phyloP scores from a whole-genome alignment of 108 stramenopile species.

The Fragilaria radians region DNA sequence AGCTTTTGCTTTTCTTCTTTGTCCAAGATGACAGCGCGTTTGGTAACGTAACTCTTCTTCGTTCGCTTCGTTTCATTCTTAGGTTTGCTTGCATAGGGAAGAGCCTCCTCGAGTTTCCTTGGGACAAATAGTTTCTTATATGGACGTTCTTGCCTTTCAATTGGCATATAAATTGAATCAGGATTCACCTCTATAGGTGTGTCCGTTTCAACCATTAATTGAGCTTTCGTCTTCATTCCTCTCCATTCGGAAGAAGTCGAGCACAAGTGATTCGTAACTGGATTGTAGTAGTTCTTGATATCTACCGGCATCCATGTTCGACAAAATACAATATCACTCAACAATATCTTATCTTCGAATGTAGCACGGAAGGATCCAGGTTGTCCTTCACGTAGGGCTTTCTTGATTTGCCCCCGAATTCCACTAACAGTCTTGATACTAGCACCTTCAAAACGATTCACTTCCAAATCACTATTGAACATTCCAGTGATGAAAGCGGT shows the following conservation, averaged over 20 bases:
- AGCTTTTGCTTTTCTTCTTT: slow-evolving; percentile 69
- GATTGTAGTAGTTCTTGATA: slow-evolving; percentile 92
- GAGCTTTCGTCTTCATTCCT: slow-evolving; percentile 90
- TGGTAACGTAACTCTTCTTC: slow-evolving; percentile 71
- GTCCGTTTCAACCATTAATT: slow-evolving; percentile 81
- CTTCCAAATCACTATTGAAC: slow-evolving; percentile 98
- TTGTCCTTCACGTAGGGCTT: slow-evolving; percentile 83
- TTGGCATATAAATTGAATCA: slow-evolving; percentile 97
- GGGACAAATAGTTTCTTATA: slow-evolving; percentile 86
- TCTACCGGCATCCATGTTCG: slow-evolving; percentile 98
- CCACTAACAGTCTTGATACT: slow-evolving; percentile 94
- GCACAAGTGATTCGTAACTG: slow-evolving; percentile 83
- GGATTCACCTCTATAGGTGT: slow-evolving; percentile 91
- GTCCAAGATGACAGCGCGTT: slow-evolving; percentile 82
- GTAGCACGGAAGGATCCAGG: slow-evolving; percentile 94
- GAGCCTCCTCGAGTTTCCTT: slow-evolving; percentile 81
- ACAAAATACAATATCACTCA: slow-evolving; percentile 95
- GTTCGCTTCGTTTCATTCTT: slow-evolving; percentile 73
- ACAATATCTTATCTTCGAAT: slow-evolving; percentile 98
- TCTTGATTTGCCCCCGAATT: slow-evolving; percentile 95
- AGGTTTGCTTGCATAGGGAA: slow-evolving; percentile 93
- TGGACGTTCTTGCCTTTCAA: slow-evolving; percentile 71
- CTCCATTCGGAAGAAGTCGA: slow-evolving; percentile 62
- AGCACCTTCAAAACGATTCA: slow-evolving; percentile 91
- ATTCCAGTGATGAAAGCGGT: slow-evolving; percentile 98